These are phyloP conservation scores for Aphanomyces cochlioides DNA, from an alignment of 352 stramenopile species.

Conservation along the genomic window DNA sequence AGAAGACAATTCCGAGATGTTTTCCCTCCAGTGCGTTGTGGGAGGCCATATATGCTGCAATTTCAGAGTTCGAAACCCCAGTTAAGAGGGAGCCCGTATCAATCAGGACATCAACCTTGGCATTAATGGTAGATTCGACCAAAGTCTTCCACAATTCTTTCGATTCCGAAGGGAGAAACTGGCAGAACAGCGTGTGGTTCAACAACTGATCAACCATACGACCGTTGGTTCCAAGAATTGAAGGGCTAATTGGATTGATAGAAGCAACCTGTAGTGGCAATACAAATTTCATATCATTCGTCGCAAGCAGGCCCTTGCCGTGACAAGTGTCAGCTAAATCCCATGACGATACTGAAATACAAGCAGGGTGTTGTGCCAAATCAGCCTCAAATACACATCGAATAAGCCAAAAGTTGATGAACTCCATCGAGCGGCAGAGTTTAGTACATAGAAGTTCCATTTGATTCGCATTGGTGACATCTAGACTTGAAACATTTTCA, in stretches of 20 bases:
- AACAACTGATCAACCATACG: constrained; percentile 83
- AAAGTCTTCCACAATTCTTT: constrained; percentile 44
- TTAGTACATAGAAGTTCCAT: constrained; percentile 47
- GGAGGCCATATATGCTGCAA: constrained; percentile 48
- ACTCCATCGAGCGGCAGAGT: constrained; percentile 58
- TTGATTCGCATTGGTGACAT: constrained; percentile 62
- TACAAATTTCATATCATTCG: constrained; percentile 84
- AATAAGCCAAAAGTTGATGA: constrained; percentile 87
- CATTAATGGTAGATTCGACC: constrained; percentile 40
- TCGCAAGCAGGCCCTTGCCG: constrained; percentile 84
- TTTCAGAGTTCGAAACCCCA: constrained; percentile 49
- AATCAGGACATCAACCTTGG: constrained; percentile 63
- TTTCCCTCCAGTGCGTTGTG: background rate
- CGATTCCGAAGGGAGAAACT: background rate
- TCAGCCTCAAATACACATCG: constrained; percentile 77
- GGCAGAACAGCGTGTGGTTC: background rate
- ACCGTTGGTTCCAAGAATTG: constrained; percentile 71
- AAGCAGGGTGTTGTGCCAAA: constrained; percentile 70
- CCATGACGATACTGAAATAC: constrained; percentile 73
- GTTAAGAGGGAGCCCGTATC: constrained; percentile 81
- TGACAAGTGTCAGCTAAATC: constrained; percentile 60
- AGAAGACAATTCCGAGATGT: constrained; percentile 51
- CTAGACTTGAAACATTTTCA: constrained; percentile 63
- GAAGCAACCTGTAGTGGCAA: constrained; percentile 68
- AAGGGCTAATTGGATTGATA: constrained; percentile 46